Evolutionary conservation across 2,329 filamentous ascomycete species (phyloP), one percentile per base, ranked within the genome.

Genomic region (Monosporascus sp.): DNA sequence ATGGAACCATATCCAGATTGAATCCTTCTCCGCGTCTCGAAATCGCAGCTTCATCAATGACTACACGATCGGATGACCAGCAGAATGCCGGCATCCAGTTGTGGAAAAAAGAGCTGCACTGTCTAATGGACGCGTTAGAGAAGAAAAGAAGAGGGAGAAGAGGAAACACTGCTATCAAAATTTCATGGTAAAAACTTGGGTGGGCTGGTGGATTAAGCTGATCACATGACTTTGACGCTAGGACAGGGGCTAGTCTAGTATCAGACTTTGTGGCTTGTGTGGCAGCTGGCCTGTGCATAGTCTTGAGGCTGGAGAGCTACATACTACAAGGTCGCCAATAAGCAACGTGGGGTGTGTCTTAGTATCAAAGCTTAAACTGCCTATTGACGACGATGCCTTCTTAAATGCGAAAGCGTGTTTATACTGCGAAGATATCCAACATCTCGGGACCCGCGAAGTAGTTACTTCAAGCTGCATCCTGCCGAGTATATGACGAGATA

Each of bases 61-160:
- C 68, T 61, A 74, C 75, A 78, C 78, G 70, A 65, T 72, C 73
- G 73, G 73, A 75, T 69, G 60, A 66, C 78, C 75, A 75, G 78
- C 88, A 91, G 84, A 89, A 92, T 80, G 87, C 75, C 78, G 76
- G 72, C 52, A 68, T 24, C 74, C 77, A 71, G 72, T 77, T 71
- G 76, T 77, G 77, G 74, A 72, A 54, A 48, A 73, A 76, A 86
- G 86, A 79, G 79, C 82, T 87, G 88, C 84, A 92, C 89, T 93
- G 89, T 93, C 89, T 92, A 77, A 78, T 81, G 85, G 86, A 80
- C 81, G 87, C 87, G 86, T 87, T 83, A 76, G 64, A 70, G 71
- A 70, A 65, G 67, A 14, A 11, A 35, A 8, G 9, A 27, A 27
- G 26, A 27, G 26, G 26, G 3, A 71, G 73, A 72, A 71, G 69